phyloP scores from a whole-genome alignment of 257 asterid genomes.

The Nicotiana paniculata region DNA sequence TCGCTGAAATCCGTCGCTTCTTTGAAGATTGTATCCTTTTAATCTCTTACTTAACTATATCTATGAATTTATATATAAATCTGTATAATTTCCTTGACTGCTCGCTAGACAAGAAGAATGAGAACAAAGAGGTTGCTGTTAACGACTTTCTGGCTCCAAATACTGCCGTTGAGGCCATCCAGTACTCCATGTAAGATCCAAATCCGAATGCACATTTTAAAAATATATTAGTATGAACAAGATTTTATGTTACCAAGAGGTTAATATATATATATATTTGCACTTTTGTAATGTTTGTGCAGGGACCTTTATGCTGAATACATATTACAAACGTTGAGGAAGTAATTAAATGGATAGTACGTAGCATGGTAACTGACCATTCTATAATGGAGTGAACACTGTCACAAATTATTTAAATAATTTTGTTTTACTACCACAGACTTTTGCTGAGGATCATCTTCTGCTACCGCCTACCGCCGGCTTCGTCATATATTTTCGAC shows the following conservation, averaged over 20 bases:
- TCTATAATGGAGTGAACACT: not conserved
- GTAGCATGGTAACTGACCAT: not conserved
- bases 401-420: not conserved
- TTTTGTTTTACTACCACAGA: not conserved
- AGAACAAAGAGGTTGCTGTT: conserved; percentile 71
- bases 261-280: not conserved
- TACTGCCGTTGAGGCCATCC: conserved; percentile 45
- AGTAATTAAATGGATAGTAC: conserved; percentile 3
- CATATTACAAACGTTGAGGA: conserved; percentile 30
- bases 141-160: conserved; percentile 47
- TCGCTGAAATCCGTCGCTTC: conserved; percentile 1
- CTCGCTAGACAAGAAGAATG: conserved; percentile 55
- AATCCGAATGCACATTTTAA: too few species aligned
- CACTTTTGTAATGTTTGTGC: conserved; percentile 1
- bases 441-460: not conserved
- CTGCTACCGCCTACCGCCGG: not conserved
- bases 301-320: conserved; percentile 44
- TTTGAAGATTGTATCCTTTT: not conserved
- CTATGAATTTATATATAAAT: not conserved
- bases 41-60: not conserved
- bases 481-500: not conserved
- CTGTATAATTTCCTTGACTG: conserved; percentile 19
- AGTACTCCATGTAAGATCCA: conserved; percentile 44
- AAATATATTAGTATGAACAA: not conserved
- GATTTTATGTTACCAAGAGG: not conserved